These are phyloP conservation scores for Fusarium mangiferae DNA, from an alignment of 2,329 filamentous ascomycete species.

Conservation along the genomic window DNA sequence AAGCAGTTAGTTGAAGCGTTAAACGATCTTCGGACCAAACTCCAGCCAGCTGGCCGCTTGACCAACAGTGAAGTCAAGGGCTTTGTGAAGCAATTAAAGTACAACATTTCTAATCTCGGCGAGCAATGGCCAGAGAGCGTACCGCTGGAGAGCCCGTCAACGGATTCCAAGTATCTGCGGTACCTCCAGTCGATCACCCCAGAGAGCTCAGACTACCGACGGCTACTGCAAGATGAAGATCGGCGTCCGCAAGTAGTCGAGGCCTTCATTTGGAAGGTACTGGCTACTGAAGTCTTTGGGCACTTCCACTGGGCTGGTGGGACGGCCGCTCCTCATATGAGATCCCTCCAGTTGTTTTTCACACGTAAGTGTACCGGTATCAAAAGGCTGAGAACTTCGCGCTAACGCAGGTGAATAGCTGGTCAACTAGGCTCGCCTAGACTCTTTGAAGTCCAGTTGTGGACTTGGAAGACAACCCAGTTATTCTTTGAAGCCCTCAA, in stretches of 20 bases:
- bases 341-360: neutral
- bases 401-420: neutral
- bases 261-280: neutral
- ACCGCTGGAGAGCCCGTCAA: neutral
- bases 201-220: neutral
- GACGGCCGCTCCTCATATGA: neutral
- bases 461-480: neutral
- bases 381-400: neutral
- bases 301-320: neutral
- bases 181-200: neutral
- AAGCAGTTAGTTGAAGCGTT: neutral
- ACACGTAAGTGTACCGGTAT: neutral
- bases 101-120: neutral
- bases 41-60: neutral
- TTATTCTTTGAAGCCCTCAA: neutral
- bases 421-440: neutral
- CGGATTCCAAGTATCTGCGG: neutral
- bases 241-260: neutral
- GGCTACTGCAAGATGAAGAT: neutral
- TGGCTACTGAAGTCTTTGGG: neutral
- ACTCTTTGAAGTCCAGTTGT: neutral
- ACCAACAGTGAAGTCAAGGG: neutral
- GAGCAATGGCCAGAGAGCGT: neutral
- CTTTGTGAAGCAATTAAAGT: neutral
- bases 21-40: neutral